Conservation (phyloP, 1,139 yeast species). For the Wickerhamomyces sp. region DNA sequence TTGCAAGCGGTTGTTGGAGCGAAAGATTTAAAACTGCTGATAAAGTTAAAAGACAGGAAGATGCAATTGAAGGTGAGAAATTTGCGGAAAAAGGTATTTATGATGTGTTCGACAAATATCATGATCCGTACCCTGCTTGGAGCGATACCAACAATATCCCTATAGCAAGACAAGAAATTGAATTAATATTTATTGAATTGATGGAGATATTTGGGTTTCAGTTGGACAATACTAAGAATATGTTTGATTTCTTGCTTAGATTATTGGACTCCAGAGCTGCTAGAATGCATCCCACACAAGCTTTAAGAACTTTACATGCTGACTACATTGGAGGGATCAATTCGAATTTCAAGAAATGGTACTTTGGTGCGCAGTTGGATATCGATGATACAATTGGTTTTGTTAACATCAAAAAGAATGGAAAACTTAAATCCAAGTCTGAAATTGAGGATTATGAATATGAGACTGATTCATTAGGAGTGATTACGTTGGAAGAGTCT, state of each 20-base stretch:
- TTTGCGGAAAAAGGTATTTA: constrained; percentile 40
- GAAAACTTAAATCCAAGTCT: constrained; percentile 23
- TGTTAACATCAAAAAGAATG: constrained; percentile 28
- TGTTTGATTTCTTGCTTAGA: constrained; percentile 54
- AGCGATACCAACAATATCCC: constrained; percentile 34
- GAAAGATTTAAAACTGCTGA: constrained; percentile 30
- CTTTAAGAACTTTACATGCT: constrained; percentile 52
- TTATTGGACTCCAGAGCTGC: constrained; percentile 59
- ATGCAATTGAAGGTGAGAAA: constrained; percentile 25
- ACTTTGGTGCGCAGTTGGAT: constrained; percentile 57
- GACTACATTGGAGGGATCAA: constrained; percentile 62
- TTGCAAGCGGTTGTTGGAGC: constrained; percentile 43
- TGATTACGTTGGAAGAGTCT: constrained; percentile 33
- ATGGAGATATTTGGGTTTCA: constrained; percentile 55
- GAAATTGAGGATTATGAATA: neutral
- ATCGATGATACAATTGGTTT: constrained; percentile 45
- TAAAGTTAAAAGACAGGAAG: constrained; percentile 23
- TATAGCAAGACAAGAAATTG: constrained; percentile 45
- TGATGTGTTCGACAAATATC: constrained; percentile 35
- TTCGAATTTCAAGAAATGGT: constrained; percentile 61
- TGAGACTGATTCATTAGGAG: constrained; percentile 4
- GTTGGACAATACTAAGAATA: constrained; percentile 50
- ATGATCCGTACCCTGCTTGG: constrained; percentile 64
- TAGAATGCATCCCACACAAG: constrained; percentile 47
- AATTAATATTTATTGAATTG: constrained; percentile 46